Conservation (phyloP, 768 basidiomycete species). For the Terana coerulea region DNA sequence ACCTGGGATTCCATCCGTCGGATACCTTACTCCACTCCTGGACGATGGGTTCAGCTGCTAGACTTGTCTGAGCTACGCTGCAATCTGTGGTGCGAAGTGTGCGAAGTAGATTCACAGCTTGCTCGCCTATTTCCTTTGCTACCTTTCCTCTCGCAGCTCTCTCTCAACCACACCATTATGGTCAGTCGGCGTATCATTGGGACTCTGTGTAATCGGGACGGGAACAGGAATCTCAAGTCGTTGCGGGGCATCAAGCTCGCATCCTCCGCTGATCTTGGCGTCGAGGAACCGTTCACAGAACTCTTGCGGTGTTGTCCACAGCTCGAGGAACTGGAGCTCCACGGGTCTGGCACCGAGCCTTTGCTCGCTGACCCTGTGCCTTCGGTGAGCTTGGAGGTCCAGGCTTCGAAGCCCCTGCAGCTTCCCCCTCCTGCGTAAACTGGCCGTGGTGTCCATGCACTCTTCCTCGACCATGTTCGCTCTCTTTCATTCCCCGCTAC, state of each 20-base stretch:
- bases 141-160: constrained; percentile 56
- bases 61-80: constrained; percentile 59
- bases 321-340: constrained; percentile 61
- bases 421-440: constrained; percentile 55
- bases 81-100: constrained; percentile 42
- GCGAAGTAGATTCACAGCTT: constrained; percentile 59
- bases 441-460: constrained; percentile 65
- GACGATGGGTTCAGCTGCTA: constrained; percentile 77
- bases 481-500: constrained; percentile 58
- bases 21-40: constrained; percentile 83
- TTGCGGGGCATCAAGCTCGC: constrained; percentile 52
- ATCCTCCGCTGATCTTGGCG: constrained; percentile 15
- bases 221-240: constrained; percentile 41
- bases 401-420: constrained; percentile 35
- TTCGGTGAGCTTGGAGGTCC: constrained; percentile 23
- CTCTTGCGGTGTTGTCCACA: constrained; percentile 52
- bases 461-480: constrained; percentile 59
- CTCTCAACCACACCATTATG: constrained; percentile 51
- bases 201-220: constrained; percentile 50
- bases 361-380: constrained; percentile 31
- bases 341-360: constrained; percentile 56
- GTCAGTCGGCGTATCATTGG: constrained; percentile 58
- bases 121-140: constrained; percentile 61
- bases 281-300: constrained; percentile 46
- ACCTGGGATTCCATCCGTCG: constrained; percentile 88